phyloP scores from a whole-genome alignment of 306 rosid species.

The Trichosanthes truncata region DNA sequence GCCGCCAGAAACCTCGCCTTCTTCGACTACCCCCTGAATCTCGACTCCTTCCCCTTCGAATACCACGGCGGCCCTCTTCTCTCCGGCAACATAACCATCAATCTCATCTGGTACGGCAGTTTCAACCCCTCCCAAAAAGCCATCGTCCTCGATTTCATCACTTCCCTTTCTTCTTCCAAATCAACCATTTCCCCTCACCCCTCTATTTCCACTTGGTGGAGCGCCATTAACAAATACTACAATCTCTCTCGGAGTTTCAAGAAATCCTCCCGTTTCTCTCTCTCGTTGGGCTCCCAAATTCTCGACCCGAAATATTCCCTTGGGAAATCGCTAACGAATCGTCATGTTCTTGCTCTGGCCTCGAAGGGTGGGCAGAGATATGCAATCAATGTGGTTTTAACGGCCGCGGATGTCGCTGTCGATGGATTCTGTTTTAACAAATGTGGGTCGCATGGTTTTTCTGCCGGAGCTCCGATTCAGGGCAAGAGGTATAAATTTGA shows the following conservation, averaged over 20 bases:
- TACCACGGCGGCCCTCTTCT: constrained; percentile 81
- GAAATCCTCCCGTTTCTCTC: constrained; percentile 11
- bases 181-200: constrained; percentile 22
- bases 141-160: constrained; percentile 46
- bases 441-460: constrained; percentile 48
- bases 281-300: constrained; percentile 30
- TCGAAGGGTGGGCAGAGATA: constrained; percentile 25
- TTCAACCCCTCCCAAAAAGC: constrained; percentile 58
- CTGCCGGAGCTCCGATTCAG: background rate
- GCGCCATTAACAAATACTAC: constrained; percentile 32
- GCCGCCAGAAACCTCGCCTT: constrained; percentile 27
- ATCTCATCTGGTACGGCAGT: constrained; percentile 68
- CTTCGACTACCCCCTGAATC: background rate
- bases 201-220: constrained; percentile 48
- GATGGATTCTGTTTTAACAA: constrained; percentile 48
- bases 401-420: constrained; percentile 34
- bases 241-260: constrained; percentile 5
- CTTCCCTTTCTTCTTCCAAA: constrained; percentile 39
- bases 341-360: constrained; percentile 28
- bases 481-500: constrained; percentile 23
- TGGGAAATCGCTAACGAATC: constrained; percentile 39
- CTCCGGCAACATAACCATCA: constrained; percentile 32
- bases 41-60: constrained; percentile 25
- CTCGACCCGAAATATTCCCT: constrained; percentile 25
- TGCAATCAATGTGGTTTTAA: constrained; percentile 43